These are phyloP conservation scores for Coelastrella sp. DNA, from an alignment of 139 green algal species.

Conservation along the genomic window DNA sequence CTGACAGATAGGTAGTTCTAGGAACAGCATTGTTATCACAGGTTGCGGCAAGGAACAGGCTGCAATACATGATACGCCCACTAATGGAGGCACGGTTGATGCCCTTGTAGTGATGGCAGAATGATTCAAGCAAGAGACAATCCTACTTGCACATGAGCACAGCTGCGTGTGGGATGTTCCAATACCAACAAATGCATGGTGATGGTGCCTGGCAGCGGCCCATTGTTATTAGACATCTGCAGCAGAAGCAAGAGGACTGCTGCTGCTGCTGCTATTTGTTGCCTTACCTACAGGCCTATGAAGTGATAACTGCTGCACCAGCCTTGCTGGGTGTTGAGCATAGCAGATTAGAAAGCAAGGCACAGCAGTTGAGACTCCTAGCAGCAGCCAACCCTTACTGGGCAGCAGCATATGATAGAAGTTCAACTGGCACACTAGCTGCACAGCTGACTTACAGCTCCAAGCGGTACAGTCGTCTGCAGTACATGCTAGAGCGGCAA, in stretches of 20 bases:
- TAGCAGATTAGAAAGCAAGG: background rate
- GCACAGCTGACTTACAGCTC: slow-evolving; percentile 23
- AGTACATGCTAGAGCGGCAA: background rate
- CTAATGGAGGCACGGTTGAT: too few species aligned
- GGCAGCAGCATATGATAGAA: background rate
- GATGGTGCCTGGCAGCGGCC: too few species aligned
- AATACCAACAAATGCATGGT: too few species aligned
- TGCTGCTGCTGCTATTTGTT: background rate
- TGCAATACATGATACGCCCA: too few species aligned
- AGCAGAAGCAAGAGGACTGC: background rate
- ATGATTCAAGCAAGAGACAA: too few species aligned
- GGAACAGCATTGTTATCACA: too few species aligned
- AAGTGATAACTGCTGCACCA: slow-evolving; percentile 6
- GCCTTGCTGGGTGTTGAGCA: slow-evolving; percentile 12
- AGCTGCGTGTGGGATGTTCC: too few species aligned
- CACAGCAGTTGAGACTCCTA: background rate
- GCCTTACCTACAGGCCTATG: background rate
- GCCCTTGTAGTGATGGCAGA: too few species aligned
- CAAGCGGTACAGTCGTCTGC: slow-evolving; percentile 2
- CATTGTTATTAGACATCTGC: too few species aligned
- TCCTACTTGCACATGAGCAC: too few species aligned
- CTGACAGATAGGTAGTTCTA: too few species aligned
- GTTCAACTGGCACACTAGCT: background rate
- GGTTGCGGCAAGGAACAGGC: too few species aligned
- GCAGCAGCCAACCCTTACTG: background rate